These are phyloP conservation scores for Pholiota molesta DNA, from an alignment of 768 basidiomycete species.

Conservation along the genomic window DNA sequence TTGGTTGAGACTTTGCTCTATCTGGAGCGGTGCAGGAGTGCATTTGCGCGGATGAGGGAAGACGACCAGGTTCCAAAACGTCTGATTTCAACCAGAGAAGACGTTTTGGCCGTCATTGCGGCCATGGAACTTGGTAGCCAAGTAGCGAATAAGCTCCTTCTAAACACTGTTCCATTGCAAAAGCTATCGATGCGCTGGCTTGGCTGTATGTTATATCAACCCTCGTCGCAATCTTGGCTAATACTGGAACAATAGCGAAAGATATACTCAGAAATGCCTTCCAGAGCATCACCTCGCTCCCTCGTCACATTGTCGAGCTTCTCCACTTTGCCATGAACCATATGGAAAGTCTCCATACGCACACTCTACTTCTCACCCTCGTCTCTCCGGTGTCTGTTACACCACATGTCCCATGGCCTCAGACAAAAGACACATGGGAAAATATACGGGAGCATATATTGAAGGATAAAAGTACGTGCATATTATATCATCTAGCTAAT, in stretches of 20 bases:
- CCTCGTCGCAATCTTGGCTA: not conserved
- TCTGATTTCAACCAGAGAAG: not conserved
- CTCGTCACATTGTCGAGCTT: not conserved
- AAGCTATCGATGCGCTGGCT: not conserved
- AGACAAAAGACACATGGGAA: not conserved
- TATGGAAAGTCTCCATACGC: constrained; percentile 3
- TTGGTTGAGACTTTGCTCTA: constrained; percentile 2
- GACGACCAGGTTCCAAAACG: not conserved
- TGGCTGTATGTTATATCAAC: not conserved
- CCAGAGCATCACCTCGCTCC: not conserved
- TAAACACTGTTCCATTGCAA: not conserved
- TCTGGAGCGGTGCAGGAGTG: not conserved
- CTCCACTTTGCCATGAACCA: constrained; percentile 1
- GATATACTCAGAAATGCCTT: not conserved
- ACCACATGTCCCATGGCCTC: not conserved
- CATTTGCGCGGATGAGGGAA: constrained; percentile 1
- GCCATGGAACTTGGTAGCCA: not conserved
- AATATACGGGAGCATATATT: not conserved
- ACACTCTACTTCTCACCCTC: not conserved
- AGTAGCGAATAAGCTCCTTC: not conserved
- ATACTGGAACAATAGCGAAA: not conserved
- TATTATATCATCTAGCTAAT: not conserved
- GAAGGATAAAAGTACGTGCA: not conserved
- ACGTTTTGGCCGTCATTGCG: not conserved
- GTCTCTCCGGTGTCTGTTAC: not conserved